Percentiles rank a stretch among this genome's conserved stretches.
Conservation (phyloP, 306 rosid genomes). For the Leucaena leucocephala region DNA sequence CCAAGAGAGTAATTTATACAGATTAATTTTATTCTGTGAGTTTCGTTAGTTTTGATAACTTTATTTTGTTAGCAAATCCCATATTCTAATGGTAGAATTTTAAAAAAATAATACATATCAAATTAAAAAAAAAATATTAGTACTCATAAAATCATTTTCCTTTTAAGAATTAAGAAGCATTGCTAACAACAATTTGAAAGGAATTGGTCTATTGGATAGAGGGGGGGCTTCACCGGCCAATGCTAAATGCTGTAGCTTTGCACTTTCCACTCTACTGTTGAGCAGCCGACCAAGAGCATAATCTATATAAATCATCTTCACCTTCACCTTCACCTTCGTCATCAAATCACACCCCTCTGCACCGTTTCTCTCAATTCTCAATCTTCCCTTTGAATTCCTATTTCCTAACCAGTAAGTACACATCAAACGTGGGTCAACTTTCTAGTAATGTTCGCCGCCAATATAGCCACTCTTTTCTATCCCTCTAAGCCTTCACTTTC, state of each 20-base stretch:
- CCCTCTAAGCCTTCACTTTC: constrained; percentile 31
- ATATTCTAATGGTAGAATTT: too few relatives aligned
- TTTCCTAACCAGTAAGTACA: too few relatives aligned
- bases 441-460: constrained; percentile 64
- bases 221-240: neutral
- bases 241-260: neutral
- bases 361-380: neutral
- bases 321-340: too few relatives aligned
- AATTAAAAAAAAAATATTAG: too few relatives aligned
- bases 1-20: too few relatives aligned
- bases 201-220: neutral
- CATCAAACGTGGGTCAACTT: too few relatives aligned
- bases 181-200: neutral
- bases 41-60: too few relatives aligned
- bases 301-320: constrained; percentile 1
- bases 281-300: constrained; percentile 3
- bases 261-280: neutral
- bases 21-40: too few relatives aligned
- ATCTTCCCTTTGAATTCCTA: neutral
- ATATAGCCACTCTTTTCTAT: constrained; percentile 49
- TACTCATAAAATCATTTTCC: too few relatives aligned
- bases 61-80: too few relatives aligned
- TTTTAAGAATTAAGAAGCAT: neutral
- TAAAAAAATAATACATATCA: too few relatives aligned
- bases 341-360: too few relatives aligned